Evolutionary conservation across 139 green algal genomes (phyloP).

Genomic region (Chlamydomonas schloesseri): DNA sequence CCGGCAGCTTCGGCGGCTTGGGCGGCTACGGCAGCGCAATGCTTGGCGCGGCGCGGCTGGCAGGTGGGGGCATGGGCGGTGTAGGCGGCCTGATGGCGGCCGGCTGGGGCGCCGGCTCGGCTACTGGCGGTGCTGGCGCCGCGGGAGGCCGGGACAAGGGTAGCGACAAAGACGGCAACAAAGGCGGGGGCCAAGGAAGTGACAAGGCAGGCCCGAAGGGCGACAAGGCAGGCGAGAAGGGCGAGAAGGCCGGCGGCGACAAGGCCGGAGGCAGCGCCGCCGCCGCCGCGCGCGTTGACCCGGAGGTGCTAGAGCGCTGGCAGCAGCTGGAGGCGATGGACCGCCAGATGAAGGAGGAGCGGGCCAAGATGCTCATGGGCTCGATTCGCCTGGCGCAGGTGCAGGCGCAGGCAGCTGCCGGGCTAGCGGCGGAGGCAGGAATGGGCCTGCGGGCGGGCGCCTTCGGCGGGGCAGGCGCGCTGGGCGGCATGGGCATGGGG

Average conservation of each 20-base stretch:
- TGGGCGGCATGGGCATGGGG: neutral
- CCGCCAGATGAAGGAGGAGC: neutral
- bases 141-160: neutral
- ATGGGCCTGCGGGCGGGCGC: no score
- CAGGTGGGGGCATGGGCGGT: neutral
- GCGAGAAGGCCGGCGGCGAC: no score
- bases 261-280: neutral
- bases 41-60: neutral
- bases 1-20: neutral
- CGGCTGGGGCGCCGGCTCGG: neutral
- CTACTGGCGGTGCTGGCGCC: neutral
- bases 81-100: neutral
- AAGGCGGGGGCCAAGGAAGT: no score
- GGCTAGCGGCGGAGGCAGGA: no score
- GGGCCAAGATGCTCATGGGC: neutral
- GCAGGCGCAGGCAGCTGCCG: neutral
- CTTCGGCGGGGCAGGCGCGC: no score
- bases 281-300: neutral
- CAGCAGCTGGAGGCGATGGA: slow-evolving; percentile 22
- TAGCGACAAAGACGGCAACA: neutral
- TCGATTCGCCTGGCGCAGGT: neutral
- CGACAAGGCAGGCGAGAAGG: no score
- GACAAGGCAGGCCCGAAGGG: no score
- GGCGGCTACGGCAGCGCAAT: neutral
- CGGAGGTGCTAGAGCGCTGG: slow-evolving; percentile 8